Base-by-base conservation (phyloP, 306 rosid species). In the Quercus agrifolia region DNA sequence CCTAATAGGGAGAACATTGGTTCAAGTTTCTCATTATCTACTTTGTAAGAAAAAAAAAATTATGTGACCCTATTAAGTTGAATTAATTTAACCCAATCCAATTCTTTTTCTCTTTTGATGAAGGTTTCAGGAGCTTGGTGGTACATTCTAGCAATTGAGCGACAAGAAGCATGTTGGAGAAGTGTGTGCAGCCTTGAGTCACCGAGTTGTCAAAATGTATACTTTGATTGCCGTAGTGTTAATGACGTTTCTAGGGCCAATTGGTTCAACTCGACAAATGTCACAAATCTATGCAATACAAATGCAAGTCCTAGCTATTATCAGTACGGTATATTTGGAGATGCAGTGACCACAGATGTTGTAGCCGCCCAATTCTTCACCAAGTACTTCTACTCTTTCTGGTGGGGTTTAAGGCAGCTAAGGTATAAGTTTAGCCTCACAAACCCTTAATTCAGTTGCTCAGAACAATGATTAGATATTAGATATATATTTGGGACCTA, bases 121-220 rank as follows among this genome's bases (percentile, higher is more conserved):
- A 38, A 95, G 99, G 89, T 92, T 92, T 84, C 91, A 86, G 99
- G 99, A 77, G 95, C 99, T 83, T 91, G 94, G 73, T 94, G 99
- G 99, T 94, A 94, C 81, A 92, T 94, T 79, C 90, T 94, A 73
- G 87, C 99, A 20, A 77, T 91, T 1, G 97, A 94, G 75, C 83
- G 99, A 56, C 92, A 94, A 85, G 97, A 94, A 84, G 46, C 46
- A 38, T 38, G 46, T 38, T 38, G 46, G 46, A 38, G 46, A 38
- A 38, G 11, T 38, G 46, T 82, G 0, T 94, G 99, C 56, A 66
- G 71, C 70, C 8, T 74, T 56, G 89, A 88, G 76, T 38, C 79
- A 38, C 46, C 81, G 35, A 52, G 20, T 77, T 91, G 97, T 75
- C 19, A 84, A 41, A 49, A 85, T 77, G 83, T 79, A 74, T 94